These are phyloP conservation scores for Herpotrichia juniperi DNA, from an alignment of 2,329 filamentous ascomycete genomes.

Conservation along the genomic window DNA sequence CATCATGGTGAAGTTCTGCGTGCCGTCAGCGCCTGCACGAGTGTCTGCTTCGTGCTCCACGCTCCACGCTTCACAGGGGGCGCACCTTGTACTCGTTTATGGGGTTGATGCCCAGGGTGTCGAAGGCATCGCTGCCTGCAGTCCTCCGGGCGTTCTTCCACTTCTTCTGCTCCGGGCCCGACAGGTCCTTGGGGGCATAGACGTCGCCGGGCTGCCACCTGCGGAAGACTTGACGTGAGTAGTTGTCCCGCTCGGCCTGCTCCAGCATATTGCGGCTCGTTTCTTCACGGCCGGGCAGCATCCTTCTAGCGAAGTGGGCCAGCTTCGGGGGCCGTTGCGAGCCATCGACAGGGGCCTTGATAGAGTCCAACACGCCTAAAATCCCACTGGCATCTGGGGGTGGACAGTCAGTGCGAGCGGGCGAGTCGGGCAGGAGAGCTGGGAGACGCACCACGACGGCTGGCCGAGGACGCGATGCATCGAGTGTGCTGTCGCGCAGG, in stretches of 20 bases:
- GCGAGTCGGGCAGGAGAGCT: background rate
- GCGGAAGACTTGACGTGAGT: constrained; percentile 69
- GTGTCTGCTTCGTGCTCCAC: no score
- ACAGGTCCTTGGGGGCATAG: constrained; percentile 89
- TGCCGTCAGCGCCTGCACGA: constrained; percentile 10
- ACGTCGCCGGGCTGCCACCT: constrained; percentile 80
- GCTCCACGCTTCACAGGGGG: constrained; percentile 10
- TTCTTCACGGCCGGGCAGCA: constrained; percentile 14
- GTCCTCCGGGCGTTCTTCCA: constrained; percentile 66
- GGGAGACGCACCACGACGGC: background rate
- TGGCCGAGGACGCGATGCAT: constrained; percentile 26
- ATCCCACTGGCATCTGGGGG: background rate
- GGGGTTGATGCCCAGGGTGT: constrained; percentile 79
- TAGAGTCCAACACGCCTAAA: background rate
- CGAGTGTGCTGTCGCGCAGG: constrained; percentile 21
- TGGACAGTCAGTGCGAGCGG: background rate
- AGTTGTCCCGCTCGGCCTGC: constrained; percentile 50
- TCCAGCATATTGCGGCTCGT: constrained; percentile 30
- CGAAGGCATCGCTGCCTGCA: constrained; percentile 71
- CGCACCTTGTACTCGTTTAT: constrained; percentile 84
- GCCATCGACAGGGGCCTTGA: background rate
- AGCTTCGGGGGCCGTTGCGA: background rate
- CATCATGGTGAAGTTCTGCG: constrained; percentile 88
- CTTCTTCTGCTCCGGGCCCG: constrained; percentile 77
- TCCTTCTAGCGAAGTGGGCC: constrained; percentile 12